phyloP scores from a whole-genome alignment of 164 flowering plant species.

The Vitis amurensis region DNA sequence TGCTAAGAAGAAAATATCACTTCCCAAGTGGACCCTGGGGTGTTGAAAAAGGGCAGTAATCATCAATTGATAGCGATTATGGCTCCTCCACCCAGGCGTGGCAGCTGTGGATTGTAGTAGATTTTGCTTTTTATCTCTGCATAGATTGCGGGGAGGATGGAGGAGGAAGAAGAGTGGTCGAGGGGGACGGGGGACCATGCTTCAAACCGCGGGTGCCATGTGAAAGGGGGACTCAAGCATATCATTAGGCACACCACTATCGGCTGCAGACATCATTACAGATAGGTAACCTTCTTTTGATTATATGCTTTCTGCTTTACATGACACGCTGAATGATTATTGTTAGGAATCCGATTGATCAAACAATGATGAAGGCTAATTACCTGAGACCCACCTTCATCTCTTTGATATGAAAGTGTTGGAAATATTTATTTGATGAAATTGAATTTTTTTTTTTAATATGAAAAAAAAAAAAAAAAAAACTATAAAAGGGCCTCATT shows the following conservation, averaged over 20 bases:
- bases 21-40: background rate
- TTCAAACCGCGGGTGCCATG: background rate
- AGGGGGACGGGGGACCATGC: background rate
- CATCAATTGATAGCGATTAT: background rate
- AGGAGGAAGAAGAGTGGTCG: background rate
- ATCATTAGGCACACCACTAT: slow-evolving; percentile 13
- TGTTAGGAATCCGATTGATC: no score
- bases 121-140: background rate
- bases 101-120: background rate
- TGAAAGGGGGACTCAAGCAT: slow-evolving; percentile 4
- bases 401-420: no score
- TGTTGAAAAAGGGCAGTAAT: background rate
- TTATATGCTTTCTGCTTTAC: background rate
- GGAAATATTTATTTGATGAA: no score
- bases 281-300: background rate
- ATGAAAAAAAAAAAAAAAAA: no score
- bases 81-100: slow-evolving; percentile 10
- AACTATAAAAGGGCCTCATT: no score
- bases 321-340: no score
- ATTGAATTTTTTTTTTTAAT: no score
- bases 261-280: slow-evolving; percentile 15
- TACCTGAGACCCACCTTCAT: no score
- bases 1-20: background rate
- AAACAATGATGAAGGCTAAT: no score
- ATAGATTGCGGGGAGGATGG: slow-evolving; percentile 7